Evolutionary conservation across 306 rosid species (phyloP).

Genomic region (Prunus davidiana): DNA sequence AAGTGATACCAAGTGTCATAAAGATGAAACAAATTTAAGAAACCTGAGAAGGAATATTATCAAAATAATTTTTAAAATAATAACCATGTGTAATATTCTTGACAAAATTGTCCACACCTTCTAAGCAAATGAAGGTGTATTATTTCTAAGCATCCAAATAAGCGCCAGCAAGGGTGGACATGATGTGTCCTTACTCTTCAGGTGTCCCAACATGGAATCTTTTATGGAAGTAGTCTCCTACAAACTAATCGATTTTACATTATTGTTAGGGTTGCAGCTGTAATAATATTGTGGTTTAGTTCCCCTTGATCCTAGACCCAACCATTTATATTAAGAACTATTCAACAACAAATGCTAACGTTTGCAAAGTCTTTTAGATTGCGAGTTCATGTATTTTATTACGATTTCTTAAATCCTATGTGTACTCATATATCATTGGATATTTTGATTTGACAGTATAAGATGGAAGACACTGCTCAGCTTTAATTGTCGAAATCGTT

Average conservation of each 20-base stretch:
- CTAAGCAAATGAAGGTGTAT: not conserved
- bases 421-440: slow-evolving; percentile 10
- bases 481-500: slow-evolving; percentile 94
- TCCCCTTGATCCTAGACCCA: not conserved
- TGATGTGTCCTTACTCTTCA: not conserved
- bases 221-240: not conserved
- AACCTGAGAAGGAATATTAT: not conserved
- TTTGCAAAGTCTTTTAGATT: not conserved
- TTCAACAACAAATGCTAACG: not conserved
- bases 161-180: not conserved
- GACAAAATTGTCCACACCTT: not conserved
- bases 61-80: not conserved
- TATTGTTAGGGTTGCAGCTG: not conserved
- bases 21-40: not conserved
- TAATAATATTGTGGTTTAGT: not conserved
- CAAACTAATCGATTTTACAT: not conserved
- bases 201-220: not conserved
- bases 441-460: slow-evolving; percentile 62
- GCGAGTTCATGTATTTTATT: not conserved
- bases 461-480: slow-evolving; percentile 99
- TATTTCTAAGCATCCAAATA: not conserved
- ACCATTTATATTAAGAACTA: not conserved
- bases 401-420: not conserved
- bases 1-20: not conserved
- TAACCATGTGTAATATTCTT: not conserved